Evolutionary conservation across 352 stramenopile genomes (phyloP).

Genomic region (Globisporangium lucens): DNA sequence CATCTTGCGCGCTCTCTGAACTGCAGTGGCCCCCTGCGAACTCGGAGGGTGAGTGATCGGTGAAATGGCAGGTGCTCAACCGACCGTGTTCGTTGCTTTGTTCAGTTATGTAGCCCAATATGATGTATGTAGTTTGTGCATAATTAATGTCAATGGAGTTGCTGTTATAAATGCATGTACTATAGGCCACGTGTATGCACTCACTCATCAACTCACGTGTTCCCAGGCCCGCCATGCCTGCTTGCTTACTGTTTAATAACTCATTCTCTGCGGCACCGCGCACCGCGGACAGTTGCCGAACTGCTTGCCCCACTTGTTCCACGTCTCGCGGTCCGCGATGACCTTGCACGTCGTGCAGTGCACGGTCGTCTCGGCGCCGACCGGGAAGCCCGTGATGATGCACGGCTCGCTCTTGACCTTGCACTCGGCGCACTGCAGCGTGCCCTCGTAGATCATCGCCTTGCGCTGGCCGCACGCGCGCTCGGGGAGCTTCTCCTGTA

Average conservation of each 20-base stretch:
- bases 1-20: slow-evolving; percentile 21
- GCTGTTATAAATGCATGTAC: neutral
- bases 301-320: slow-evolving; percentile 89
- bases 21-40: slow-evolving; percentile 6
- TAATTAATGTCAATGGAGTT: neutral
- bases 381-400: slow-evolving; percentile 90
- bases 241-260: slow-evolving; percentile 39
- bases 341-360: slow-evolving; percentile 89
- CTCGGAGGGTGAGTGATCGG: neutral
- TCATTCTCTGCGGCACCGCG: slow-evolving; percentile 81
- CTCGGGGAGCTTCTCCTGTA: slow-evolving; percentile 89
- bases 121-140: neutral
- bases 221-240: neutral
- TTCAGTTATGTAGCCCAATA: neutral
- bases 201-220: neutral
- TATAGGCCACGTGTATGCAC: neutral
- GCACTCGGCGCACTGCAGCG: slow-evolving; percentile 73
- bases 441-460: slow-evolving; percentile 87
- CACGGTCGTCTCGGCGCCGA: slow-evolving; percentile 82
- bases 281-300: slow-evolving; percentile 84
- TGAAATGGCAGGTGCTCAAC: no score
- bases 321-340: slow-evolving; percentile 81
- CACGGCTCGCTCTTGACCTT: slow-evolving; percentile 78
- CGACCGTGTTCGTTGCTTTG: neutral
- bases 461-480: slow-evolving; percentile 69